Base-by-base conservation (phyloP, 2,329 filamentous ascomycete species). In the Aaosphaeria arxii region DNA sequence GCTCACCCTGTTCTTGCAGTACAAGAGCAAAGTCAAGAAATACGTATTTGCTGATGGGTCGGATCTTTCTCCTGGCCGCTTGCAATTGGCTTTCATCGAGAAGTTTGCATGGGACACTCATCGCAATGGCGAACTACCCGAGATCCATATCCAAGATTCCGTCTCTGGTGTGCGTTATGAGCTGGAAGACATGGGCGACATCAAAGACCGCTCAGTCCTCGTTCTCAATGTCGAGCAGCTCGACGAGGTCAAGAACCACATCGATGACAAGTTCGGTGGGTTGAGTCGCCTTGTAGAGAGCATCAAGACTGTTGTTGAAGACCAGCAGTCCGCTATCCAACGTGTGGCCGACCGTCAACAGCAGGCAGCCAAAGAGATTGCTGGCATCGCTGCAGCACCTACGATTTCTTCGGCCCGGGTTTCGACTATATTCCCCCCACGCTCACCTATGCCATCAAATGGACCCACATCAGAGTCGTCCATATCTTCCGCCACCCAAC, bases 71-170 rank as follows among this genome's bases (percentile, higher is more conserved):
- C 86, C 96, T 50, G 91, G 91, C 1, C 83, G 91, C 28, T 72
- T 99, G 49, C 92, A 99, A 69, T 80, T 99, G 30, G 92, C 94
- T 1, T 99, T 99, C 61, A 99, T 99, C 59, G 94, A 99, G 59
- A 99, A 96, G 67, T 99, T 99, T 66, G 94, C 92, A 0, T 99
- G 95, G 91, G 97, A 96, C 61, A 96, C 92, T 1, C 91, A 97
- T 59, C 87, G 90, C 51, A 95, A 96, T 61, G 94, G 94, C 6
- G 94, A 99, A 66, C 74, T 99, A 41, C 94, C 94, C 0, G 94
- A 99, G 61, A 97, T 99, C 11, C 96, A 99, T 68, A 94, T 99
- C 11, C 94, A 99, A 69, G 94, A 99, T 67, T 87, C 91, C 0
- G 82, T 96, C 2, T 97, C 94, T 6, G 94, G 94, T 1, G 88